Percentiles rank a stretch among this genome's conserved stretches.
Conservation (phyloP, 495 filamentous ascomycete genomes). For the Tuber magnatum region DNA sequence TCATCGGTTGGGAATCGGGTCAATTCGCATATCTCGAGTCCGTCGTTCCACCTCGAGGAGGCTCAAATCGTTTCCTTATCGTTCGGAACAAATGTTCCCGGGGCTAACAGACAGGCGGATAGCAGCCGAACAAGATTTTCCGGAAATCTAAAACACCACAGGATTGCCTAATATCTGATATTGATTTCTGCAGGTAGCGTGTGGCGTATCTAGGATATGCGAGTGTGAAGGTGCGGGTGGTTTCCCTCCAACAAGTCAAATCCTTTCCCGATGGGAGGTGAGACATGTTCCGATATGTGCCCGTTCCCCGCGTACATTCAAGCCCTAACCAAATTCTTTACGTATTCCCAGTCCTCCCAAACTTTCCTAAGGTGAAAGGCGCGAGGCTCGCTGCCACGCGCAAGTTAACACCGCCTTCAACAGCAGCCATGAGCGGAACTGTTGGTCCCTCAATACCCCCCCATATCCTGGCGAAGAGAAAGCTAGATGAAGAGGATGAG, state of each 20-base stretch:
- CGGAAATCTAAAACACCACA: not conserved
- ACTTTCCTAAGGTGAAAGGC: slow-evolving; percentile 4
- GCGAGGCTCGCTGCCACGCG: slow-evolving; percentile 11
- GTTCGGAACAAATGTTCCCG: not conserved
- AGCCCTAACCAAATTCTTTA: slow-evolving; percentile 11
- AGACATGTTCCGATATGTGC: slow-evolving; percentile 30
- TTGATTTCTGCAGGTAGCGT: not conserved
- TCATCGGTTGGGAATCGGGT: slow-evolving; percentile 39
- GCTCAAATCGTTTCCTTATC: slow-evolving; percentile 19
- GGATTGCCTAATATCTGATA: not conserved
- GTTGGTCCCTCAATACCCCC: slow-evolving; percentile 44
- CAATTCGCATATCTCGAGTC: slow-evolving; percentile 39
- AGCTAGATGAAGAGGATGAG: slow-evolving; percentile 41
- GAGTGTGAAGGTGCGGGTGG: not conserved
- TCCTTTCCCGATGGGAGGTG: slow-evolving; percentile 8
- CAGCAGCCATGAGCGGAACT: slow-evolving; percentile 31
- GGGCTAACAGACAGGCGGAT: not conserved
- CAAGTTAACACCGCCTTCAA: slow-evolving; percentile 14
- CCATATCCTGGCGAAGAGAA: slow-evolving; percentile 43
- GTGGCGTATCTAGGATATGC: not conserved
- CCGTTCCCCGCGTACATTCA: slow-evolving; percentile 11
- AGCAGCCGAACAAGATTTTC: not conserved
- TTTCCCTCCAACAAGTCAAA: not conserved
- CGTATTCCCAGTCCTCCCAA: slow-evolving; percentile 3
- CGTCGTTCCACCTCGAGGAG: slow-evolving; percentile 27